A percentile compares a stretch with the other conserved stretches of the same genome.
These are phyloP conservation scores for Phragmites australis DNA, from an alignment of 176 grass and related monocot genomes.

Conservation along the genomic window DNA sequence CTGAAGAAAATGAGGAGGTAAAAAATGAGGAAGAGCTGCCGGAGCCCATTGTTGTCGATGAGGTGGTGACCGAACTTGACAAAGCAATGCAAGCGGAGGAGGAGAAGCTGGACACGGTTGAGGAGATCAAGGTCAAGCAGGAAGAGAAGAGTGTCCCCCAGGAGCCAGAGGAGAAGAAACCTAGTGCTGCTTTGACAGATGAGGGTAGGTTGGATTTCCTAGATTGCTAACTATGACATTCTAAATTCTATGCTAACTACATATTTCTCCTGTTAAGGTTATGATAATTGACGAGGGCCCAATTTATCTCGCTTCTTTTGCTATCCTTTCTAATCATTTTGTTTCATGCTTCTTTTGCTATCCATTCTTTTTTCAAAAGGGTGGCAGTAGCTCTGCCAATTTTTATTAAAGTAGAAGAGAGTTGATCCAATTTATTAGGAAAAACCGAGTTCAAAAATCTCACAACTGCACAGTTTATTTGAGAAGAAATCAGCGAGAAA, in stretches of 20 bases:
- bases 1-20: slow-evolving; percentile 23
- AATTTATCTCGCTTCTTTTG: background rate
- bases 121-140: background rate
- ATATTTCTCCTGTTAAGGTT: slow-evolving; percentile 1
- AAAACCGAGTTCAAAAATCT: no score
- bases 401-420: no score
- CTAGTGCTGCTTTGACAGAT: slow-evolving; percentile 13
- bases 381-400: no score
- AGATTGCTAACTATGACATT: background rate
- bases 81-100: background rate
- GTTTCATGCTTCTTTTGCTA: no score
- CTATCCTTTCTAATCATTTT: slow-evolving; percentile 16
- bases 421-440: no score
- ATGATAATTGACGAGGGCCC: background rate
- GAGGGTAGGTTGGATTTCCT: slow-evolving; percentile 32
- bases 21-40: slow-evolving; percentile 11
- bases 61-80: background rate
- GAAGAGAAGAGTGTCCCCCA: slow-evolving; percentile 20
- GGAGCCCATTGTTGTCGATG: background rate
- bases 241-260: background rate
- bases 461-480: no score
- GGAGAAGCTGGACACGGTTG: background rate
- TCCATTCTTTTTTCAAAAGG: no score
- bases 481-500: no score
- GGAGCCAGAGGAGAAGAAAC: slow-evolving; percentile 19